These are phyloP conservation scores for Haplographium delicatum DNA, from an alignment of 495 filamentous ascomycete species.

Conservation along the genomic window DNA sequence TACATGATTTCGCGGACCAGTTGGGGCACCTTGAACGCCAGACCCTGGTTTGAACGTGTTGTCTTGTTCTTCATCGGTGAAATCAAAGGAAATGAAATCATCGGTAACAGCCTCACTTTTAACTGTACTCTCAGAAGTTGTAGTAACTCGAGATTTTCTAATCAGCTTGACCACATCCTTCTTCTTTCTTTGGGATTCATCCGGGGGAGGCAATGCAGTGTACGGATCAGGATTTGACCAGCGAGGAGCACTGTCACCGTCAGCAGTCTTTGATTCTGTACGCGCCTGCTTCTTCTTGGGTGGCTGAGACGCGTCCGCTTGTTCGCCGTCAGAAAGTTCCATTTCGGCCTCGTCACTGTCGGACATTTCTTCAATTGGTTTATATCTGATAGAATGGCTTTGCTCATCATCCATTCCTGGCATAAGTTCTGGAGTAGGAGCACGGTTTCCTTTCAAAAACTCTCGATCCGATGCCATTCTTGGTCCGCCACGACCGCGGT, in stretches of 20 bases:
- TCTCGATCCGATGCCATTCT: conserved; percentile 24
- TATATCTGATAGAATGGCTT: conserved; percentile 35
- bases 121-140: conserved; percentile 30
- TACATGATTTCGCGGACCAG: conserved; percentile 24
- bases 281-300: conserved; percentile 26
- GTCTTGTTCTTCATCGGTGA: conserved; percentile 44
- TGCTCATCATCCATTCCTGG: conserved; percentile 28
- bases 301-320: conserved; percentile 40
- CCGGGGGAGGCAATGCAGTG: conserved; percentile 70
- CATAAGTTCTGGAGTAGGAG: conserved; percentile 26
- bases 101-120: conserved; percentile 53
- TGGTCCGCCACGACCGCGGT: conserved; percentile 23
- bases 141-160: conserved; percentile 66
- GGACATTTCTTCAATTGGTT: conserved; percentile 54
- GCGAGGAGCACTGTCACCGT: conserved; percentile 51
- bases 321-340: conserved; percentile 49
- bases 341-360: conserved; percentile 70
- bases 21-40: conserved; percentile 27
- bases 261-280: conserved; percentile 23
- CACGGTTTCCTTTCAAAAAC: conserved; percentile 23
- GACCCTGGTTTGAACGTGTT: conserved; percentile 4
- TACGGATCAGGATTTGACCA: conserved; percentile 97
- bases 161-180: conserved; percentile 84
- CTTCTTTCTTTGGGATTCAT: conserved; percentile 59
- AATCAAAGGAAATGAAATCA: conserved; percentile 81